Evolutionary conservation across 805 yeast genomes (phyloP), one percentile per base, ranked within the genome.

Genomic region (Jamesozyma piceae): DNA sequence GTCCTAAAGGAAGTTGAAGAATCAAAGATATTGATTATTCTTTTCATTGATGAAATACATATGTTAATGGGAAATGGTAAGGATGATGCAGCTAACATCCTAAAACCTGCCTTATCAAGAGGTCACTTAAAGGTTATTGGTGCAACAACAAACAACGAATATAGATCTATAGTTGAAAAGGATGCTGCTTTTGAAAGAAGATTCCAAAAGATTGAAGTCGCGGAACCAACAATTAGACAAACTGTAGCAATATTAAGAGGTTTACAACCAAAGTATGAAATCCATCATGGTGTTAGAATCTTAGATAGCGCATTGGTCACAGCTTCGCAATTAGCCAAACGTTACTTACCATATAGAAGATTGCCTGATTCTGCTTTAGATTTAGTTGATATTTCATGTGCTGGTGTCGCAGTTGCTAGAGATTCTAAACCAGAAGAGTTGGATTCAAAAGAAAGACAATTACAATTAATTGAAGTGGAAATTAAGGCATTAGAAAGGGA

Each of bases 61-160:
- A 92, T 92, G 97, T 77, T 92, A 52, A 92, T 92, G 98, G 98
- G 98, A 55, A 95, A 92, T 62, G 98, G 98, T 62, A 92, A 89
- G 67, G 79, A 84, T 49, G 98, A 92, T 64, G 95, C 95, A 35
- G 98, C 98, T 33, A 92, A 92, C 65, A 75, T 92, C 57, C 77
- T 92, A 63, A 92, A 92, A 68, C 98, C 98, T 31, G 94, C 94
- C 74, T 76, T 92, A 50, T 97, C 98, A 2, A 80, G 98, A 67
- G 97, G 98, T 54, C 75, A 83, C 41, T 77, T 92, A 58, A 97
- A 92, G 65, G 95, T 97, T 66, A 89, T 89, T 60, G 98, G 98
- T 69, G 98, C 98, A 22, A 92, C 98, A 22, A 92, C 98, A 1
- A 81, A 87, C 54, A 82, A 82, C 44, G 98, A 92, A 68, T 92